Base-by-base conservation (phyloP, 495 filamentous ascomycete genomes). In the Penicillium fimorum region DNA sequence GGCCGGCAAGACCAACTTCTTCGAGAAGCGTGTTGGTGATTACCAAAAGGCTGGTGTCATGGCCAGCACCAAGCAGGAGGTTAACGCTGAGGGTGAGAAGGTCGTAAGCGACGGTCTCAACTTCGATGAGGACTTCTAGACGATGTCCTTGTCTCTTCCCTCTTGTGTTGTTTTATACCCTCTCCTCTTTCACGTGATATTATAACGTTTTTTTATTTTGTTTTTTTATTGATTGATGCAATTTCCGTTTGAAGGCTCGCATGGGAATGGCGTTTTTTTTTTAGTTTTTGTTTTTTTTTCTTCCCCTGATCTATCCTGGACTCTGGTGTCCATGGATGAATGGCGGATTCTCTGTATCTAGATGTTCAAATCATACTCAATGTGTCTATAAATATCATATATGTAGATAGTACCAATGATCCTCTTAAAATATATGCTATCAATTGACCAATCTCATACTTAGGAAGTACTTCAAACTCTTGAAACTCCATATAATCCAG, bases 31-130 rank as follows among this genome's bases (percentile, higher is more conserved):
- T 57, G 94, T 98, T 40, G 95, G 89, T 75, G 94, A 98, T 70
- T 98, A 98, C 84, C 94, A 98, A 77, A 98, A 98, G 82, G 92
- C 95, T 45, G 94, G 95, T 76, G 94, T 98, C 67, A 97, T 98
- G 91, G 87, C 85, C 60, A 89, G 87, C 78, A 91, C 89, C 68
- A 90, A 91, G 76, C 94, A 96, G 84, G 77, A 79, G 4, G 75
- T 83, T 18, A 79, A 78, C 47, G 60, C 60, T 45, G 81, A 87
- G 57, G 77, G 80, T 53, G 77, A 84, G 64, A 76, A 78, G 58
- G 83, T 85, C 70, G 88, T 84, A 56, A 84, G 82, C 40, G 85
- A 87, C 56, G 92, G 92, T 72, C 91, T 98, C 74, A 80, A 73
- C 69, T 98, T 98, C 68, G 92, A 98, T 64, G 94, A 98, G 63